Percentiles rank a stretch among this genome's conserved stretches.
These are phyloP conservation scores for Solanum corneliomulleri DNA, from an alignment of 257 asterid genomes.

Conservation along the genomic window DNA sequence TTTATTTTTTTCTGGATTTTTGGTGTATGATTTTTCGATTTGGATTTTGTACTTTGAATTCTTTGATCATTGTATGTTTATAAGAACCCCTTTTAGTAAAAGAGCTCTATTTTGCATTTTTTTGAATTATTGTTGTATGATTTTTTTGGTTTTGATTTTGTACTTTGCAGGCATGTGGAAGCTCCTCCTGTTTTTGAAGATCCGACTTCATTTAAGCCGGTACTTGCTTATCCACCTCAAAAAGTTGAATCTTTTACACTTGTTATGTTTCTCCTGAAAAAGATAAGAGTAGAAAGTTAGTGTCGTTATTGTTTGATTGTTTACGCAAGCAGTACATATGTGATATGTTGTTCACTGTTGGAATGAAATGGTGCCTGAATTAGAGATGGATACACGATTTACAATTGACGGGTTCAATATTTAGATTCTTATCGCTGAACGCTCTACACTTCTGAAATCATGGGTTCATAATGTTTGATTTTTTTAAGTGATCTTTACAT, in stretches of 20 bases:
- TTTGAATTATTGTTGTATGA: background rate
- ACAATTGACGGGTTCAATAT: no score
- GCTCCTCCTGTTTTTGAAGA: slow-evolving; percentile 76
- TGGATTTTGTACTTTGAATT: slow-evolving; percentile 13
- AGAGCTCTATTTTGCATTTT: background rate
- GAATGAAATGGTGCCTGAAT: background rate
- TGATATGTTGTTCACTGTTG: background rate
- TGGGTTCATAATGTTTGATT: no score
- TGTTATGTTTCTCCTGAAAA: background rate
- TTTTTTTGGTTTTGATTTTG: background rate
- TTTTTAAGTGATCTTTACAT: no score
- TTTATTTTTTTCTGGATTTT: background rate
- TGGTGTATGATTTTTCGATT: background rate
- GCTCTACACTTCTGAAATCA: no score
- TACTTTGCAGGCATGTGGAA: slow-evolving; percentile 48
- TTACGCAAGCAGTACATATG: background rate
- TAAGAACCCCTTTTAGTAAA: background rate
- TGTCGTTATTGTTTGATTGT: background rate
- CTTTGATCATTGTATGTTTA: slow-evolving; percentile 34
- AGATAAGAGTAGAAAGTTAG: background rate
- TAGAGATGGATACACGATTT: background rate
- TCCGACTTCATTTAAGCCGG: slow-evolving; percentile 72
- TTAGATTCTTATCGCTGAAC: no score
- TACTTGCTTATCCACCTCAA: background rate
- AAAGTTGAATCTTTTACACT: background rate